Percentiles rank a stretch among this genome's conserved stretches.
Evolutionary conservation across 1,284 basidiomycete species (phyloP).

Genomic region (Leccinum angustisporum): DNA sequence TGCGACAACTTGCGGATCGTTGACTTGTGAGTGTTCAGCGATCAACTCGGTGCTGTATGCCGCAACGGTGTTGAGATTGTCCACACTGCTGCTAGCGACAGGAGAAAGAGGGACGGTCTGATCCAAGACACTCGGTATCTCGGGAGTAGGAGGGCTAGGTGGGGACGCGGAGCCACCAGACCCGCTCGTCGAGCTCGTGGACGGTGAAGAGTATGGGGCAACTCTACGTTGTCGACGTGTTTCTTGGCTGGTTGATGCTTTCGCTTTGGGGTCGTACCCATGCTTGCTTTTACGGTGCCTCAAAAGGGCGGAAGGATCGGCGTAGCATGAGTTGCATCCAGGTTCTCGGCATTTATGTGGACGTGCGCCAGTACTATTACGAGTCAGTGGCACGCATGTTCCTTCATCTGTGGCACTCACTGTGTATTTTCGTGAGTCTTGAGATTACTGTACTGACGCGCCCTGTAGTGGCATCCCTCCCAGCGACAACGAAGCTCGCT

Average conservation of each 20-base stretch:
- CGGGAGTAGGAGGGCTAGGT: background rate
- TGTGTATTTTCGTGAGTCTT: constrained; percentile 29
- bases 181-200: background rate
- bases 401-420: constrained; percentile 2
- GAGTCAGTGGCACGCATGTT: constrained; percentile 5
- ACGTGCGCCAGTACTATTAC: constrained; percentile 12
- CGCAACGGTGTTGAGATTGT: too few species aligned
- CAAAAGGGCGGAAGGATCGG: constrained; percentile 33
- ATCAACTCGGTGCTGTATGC: too few species aligned
- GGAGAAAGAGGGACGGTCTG: background rate
- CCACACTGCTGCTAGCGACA: background rate
- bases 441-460: constrained; percentile 34
- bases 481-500: constrained; percentile 16
- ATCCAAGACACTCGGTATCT: background rate
- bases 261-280: constrained; percentile 13
- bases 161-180: background rate
- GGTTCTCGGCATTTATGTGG: constrained; percentile 22
- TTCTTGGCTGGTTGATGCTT: background rate
- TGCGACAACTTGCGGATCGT: background rate
- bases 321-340: constrained; percentile 21
- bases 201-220: constrained; percentile 2
- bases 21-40: too few species aligned
- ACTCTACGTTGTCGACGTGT: background rate
- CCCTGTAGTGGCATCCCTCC: background rate
- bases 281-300: constrained; percentile 25